These are phyloP conservation scores for Erigeron canadensis DNA, from an alignment of 129 eudicot species.

Conservation along the genomic window DNA sequence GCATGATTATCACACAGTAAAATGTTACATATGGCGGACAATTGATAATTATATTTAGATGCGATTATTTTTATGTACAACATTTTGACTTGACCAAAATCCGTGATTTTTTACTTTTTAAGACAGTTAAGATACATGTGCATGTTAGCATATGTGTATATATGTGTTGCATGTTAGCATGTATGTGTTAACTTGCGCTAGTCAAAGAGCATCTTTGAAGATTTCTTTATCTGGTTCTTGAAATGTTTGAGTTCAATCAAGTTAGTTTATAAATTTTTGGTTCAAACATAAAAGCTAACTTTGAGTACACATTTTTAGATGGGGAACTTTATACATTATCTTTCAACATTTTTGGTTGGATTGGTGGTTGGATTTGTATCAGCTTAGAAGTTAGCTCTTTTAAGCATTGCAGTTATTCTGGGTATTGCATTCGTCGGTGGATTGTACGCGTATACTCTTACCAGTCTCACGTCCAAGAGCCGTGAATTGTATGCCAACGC, in stretches of 20 bases:
- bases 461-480: constrained; percentile 91
- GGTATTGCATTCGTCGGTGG: constrained; percentile 99
- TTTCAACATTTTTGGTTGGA: constrained; percentile 95
- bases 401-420: constrained; percentile 90
- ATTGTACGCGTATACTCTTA: constrained; percentile 84
- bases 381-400: constrained; percentile 91
- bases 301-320: constrained; percentile 45
- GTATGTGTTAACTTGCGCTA: constrained; percentile 16
- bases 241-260: constrained; percentile 1
- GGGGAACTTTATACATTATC: constrained; percentile 94
- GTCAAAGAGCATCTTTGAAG: constrained; percentile 36
- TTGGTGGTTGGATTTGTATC: constrained; percentile 98
- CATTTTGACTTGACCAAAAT: no score
- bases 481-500: constrained; percentile 95
- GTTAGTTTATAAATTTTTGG: background rate
- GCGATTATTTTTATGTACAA: no score
- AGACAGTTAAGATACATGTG: no score
- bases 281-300: constrained; percentile 16
- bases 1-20: no score
- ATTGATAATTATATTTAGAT: no score
- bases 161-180: no score
- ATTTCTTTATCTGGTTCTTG: constrained; percentile 2
- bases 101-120: no score
- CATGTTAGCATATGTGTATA: background rate
- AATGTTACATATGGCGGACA: no score